Evolutionary conservation across 768 basidiomycete genomes (phyloP), one percentile per base, ranked within the genome.

Genomic region (Auricularia sp.): DNA sequence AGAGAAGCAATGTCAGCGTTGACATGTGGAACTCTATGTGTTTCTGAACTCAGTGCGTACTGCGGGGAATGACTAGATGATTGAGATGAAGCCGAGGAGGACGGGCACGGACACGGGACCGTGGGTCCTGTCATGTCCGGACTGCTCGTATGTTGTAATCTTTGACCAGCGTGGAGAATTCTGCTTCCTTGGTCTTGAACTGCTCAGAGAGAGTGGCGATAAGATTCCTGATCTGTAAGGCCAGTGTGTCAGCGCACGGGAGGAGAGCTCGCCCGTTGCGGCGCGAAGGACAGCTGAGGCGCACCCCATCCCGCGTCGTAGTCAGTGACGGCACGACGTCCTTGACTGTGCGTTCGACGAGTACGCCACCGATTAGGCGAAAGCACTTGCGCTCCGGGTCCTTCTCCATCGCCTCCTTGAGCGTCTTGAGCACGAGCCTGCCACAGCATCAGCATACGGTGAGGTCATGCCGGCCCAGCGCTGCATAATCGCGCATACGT

Each of bases 321-420:
- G 91, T 84, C 54, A 99, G 77, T 35, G 89, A 86, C 43, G 97
- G 96, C 43, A 91, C 87, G 61, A 98, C 92, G 68, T 98, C 96
- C 72, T 89, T 87, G 58, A 98, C 97, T 2, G 95, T 98, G 59
- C 95, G 83, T 73, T 98, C 94, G 35, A 98, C 96, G 16, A 99
- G 82, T 5, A 97, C 88, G 35, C 96, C 96, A 4, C 97, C 97
- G 67, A 99, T 90, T 68, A 98, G 81, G 62, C 96, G 87, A 78
- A 98, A 99, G 76, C 97, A 98, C 78, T 93, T 94, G 64, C 97
- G 87, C 75, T 87, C 83, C 18, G 96, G 94, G 65, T 95, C 90
- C 65, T 86, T 83, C n/a, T 78, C 80, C 44, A 93, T 77, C 10
- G 87, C 86, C 67, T 98, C 93, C 68, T 88, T 83, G 42, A 99